Percentiles rank a stretch among this genome's conserved stretches.
Conservation (phyloP, 768 basidiomycete genomes). For the Clathrus columnatus region DNA sequence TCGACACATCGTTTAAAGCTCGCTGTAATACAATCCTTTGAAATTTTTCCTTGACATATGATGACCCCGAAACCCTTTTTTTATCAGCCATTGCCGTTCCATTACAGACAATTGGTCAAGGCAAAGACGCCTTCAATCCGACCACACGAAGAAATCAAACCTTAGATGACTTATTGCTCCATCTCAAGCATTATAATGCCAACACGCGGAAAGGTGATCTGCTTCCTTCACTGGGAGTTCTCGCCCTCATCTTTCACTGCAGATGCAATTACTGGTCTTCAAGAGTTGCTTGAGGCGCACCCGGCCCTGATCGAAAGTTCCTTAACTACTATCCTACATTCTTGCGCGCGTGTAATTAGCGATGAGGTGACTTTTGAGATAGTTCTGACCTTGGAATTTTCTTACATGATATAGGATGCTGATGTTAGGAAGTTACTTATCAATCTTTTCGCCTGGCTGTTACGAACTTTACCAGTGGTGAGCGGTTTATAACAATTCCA, state of each 20-base stretch:
- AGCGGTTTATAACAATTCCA: conserved; percentile 12
- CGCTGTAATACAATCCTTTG: conserved; percentile 53
- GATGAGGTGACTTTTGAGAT: conserved; percentile 61
- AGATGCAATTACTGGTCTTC: conserved; percentile 70
- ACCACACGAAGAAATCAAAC: conserved; percentile 70
- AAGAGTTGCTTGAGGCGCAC: conserved; percentile 61
- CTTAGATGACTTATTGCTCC: conserved; percentile 65
- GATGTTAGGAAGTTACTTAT: conserved; percentile 67
- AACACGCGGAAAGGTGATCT: conserved; percentile 60
- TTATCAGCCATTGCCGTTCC: conserved; percentile 82
- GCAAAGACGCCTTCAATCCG: conserved; percentile 49
- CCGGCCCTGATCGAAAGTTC: conserved; percentile 44
- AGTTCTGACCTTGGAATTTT: neutral
- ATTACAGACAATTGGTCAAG: conserved; percentile 61
- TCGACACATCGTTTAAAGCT: conserved; percentile 95
- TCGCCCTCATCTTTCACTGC: neutral
- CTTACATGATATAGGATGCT: conserved; percentile 49
- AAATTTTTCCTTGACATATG: neutral
- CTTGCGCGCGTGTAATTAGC: conserved; percentile 60
- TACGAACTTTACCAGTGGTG: conserved; percentile 55
- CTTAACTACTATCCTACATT: conserved; percentile 47
- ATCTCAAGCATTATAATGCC: conserved; percentile 78
- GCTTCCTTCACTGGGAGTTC: neutral
- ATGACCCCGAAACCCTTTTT: too few species aligned
- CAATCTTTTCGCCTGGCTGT: conserved; percentile 62